Base-by-base conservation (phyloP, 768 basidiomycete genomes). In the Clathrus columnatus region DNA sequence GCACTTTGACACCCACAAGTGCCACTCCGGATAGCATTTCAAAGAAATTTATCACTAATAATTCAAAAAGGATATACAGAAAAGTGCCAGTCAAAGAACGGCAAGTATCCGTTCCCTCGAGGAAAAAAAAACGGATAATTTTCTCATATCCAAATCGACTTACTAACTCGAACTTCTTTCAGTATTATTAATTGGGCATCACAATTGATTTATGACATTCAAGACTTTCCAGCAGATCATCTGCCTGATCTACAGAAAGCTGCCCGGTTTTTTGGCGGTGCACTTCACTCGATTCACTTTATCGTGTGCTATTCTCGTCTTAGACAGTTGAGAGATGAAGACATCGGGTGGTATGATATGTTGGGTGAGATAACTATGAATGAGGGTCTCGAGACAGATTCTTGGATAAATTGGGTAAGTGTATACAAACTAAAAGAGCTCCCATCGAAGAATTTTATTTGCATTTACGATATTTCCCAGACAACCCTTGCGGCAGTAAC, bases 381-480 rank as follows among this genome's bases (percentile, higher is more conserved):
- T 18, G 50, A 46, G 14, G 50, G 32, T 20, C 54, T n/a, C 18
- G 75, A 51, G 80, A 76, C 62, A 78, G 71, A 74, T 18, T 73
- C 81, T 3, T 87, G 87, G 87, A 83, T 88, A 57, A 83, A 87
- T 68, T 91, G 89, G 89, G 89, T 88, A 52, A 60, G 66, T 63
- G 55, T 18, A 7, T 42, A 44, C 45, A 42, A 48, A 26, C 58
- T 23, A 48, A 18, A n/a, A n/a, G n/a, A n/a, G n/a, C n/a, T n/a
- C n/a, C n/a, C 1, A 28, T 24, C 23, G 45, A 8, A 44, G 60
- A 62, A 50, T 60, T 48, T 54, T 48, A 2, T 23, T 58, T 56
- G 16, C 30, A 55, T 30, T 21, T 52, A 50, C 14, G 50, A 50
- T 10, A 10, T 23, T 7, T 7, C 17, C 4, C 63, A 88, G 88